These are phyloP conservation scores for Alternaria triticina DNA, from an alignment of 2,329 filamentous ascomycete species.

Conservation along the genomic window DNA sequence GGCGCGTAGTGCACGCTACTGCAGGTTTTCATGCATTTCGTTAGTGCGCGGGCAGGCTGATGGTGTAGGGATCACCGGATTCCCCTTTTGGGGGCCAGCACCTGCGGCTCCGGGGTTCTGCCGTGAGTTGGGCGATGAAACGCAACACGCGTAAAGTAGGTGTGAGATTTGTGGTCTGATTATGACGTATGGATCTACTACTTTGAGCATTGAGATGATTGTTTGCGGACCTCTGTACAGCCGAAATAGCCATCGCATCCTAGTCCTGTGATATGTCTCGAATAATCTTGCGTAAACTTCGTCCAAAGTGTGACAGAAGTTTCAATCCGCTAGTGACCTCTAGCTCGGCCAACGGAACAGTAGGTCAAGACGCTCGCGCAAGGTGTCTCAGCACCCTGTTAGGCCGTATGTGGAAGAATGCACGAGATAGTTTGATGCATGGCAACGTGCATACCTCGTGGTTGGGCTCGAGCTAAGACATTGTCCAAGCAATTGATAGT, in stretches of 20 bases:
- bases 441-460: slow-evolving; percentile 10
- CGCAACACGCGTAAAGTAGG: slow-evolving; percentile 1
- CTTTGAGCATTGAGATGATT: background rate
- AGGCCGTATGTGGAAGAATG: background rate
- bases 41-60: slow-evolving; percentile 7
- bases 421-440: background rate
- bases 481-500: background rate
- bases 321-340: slow-evolving; percentile 1
- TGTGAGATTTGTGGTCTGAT: background rate
- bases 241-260: background rate
- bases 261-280: background rate
- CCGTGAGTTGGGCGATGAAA: slow-evolving; percentile 3
- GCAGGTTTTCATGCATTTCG: slow-evolving; percentile 13
- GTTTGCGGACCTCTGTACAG: background rate
- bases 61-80: slow-evolving; percentile 1
- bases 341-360: background rate
- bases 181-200: background rate
- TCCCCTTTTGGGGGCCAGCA: slow-evolving; percentile 1
- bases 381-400: background rate
- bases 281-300: background rate
- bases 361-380: background rate
- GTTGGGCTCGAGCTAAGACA: slow-evolving; percentile 3
- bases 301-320: background rate
- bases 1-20: slow-evolving; percentile 13
- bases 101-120: slow-evolving; percentile 13